Percentiles rank a stretch among this genome's conserved stretches.
These are phyloP conservation scores for Ogataea kodamae DNA, from an alignment of 805 yeast species.

Conservation along the genomic window DNA sequence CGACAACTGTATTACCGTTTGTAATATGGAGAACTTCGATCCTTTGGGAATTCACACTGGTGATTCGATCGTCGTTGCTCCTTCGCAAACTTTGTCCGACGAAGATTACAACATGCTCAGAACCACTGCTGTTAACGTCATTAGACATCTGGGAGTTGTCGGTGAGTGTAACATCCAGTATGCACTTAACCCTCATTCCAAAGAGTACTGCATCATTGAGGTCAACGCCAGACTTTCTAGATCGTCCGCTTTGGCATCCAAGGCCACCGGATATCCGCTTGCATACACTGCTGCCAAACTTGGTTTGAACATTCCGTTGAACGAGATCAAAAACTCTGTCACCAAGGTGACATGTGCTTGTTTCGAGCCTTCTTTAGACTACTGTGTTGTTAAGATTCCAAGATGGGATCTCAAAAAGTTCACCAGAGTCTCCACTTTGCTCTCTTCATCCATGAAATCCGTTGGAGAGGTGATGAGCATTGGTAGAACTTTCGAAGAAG, in stretches of 20 bases:
- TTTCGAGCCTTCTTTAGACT: conserved; percentile 96
- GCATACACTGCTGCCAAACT: conserved; percentile 98
- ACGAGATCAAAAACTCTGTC: conserved; percentile 88
- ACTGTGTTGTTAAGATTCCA: conserved; percentile 96
- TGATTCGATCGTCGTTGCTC: conserved; percentile 98
- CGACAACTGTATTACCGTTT: conserved; percentile 97
- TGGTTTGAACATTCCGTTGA: conserved; percentile 87
- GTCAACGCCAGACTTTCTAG: conserved; percentile 97
- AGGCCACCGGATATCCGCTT: conserved; percentile 97
- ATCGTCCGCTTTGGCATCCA: conserved; percentile 98
- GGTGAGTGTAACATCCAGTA: conserved; percentile 99
- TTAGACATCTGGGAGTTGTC: conserved; percentile 96
- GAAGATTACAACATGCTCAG: conserved; percentile 97
- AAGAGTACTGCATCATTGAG: conserved; percentile 95
- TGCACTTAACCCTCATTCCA: conserved; percentile 88
- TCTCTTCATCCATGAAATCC: conserved; percentile 94
- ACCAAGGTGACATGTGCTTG: conserved; percentile 93
- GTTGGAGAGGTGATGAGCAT: conserved; percentile 99
- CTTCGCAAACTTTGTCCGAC: conserved; percentile 94
- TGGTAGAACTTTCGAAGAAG: conserved; percentile 97
- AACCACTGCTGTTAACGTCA: conserved; percentile 95
- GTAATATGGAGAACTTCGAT: conserved; percentile 99
- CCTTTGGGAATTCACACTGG: conserved; percentile 99
- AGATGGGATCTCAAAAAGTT: conserved; percentile 98
- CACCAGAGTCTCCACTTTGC: conserved; percentile 81